Evolutionary conservation across 352 stramenopile genomes (phyloP).

Genomic region (Globisporangium megalacanthum): DNA sequence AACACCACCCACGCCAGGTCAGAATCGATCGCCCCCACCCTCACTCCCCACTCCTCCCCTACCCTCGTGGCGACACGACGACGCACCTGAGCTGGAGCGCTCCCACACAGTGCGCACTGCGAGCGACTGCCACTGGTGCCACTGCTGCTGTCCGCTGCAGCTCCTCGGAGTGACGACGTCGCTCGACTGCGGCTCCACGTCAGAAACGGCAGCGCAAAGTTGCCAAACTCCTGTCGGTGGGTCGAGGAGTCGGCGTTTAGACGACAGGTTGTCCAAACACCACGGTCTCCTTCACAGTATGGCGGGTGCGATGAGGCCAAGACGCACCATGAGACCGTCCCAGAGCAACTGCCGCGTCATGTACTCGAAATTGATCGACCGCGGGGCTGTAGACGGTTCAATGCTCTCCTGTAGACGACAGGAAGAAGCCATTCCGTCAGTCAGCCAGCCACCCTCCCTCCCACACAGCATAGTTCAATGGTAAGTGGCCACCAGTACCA

Average conservation of each 20-base stretch:
- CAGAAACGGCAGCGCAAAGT: constrained; percentile 65
- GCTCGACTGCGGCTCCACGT: constrained; percentile 50
- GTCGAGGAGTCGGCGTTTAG: too few relatives aligned
- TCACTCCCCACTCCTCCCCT: neutral
- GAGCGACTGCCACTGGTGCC: constrained; percentile 9
- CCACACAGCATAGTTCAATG: neutral
- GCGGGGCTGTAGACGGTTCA: constrained; percentile 36
- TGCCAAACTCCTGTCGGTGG: constrained; percentile 65
- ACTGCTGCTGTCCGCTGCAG: neutral
- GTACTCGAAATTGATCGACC: constrained; percentile 84
- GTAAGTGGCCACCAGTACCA: constrained; percentile 33
- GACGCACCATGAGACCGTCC: constrained; percentile 70
- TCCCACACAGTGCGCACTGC: constrained; percentile 60
- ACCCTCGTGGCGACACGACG: too few relatives aligned
- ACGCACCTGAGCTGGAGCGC: constrained; percentile 42
- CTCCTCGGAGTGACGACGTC: constrained; percentile 10
- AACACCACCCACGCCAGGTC: neutral
- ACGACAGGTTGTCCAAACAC: neutral
- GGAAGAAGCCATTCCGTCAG: too few relatives aligned
- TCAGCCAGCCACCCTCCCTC: neutral
- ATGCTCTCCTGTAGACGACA: constrained; percentile 43
- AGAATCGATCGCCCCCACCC: neutral
- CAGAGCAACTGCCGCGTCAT: constrained; percentile 83
- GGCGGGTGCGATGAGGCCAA: too few relatives aligned
- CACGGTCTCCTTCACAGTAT: neutral